Conservation (phyloP, 148 eudicot species). For the Suaeda aralocaspica region DNA sequence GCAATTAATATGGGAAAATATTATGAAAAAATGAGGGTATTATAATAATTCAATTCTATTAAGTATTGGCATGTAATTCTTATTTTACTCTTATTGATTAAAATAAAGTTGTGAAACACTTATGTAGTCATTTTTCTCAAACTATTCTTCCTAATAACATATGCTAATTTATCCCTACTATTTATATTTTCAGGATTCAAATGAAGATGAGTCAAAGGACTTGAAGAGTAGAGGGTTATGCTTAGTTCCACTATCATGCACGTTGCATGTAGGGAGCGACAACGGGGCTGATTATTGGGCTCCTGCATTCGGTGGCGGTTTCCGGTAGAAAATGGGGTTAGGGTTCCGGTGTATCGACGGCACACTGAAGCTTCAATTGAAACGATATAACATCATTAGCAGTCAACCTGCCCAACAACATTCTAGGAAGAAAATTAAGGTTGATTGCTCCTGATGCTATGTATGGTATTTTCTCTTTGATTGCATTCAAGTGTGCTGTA, state of each 20-base stretch:
- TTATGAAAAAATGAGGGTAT: too few relatives aligned
- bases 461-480: constrained; percentile 24
- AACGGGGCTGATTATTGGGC: constrained; percentile 94
- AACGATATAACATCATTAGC: constrained; percentile 84
- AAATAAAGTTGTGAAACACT: too few relatives aligned
- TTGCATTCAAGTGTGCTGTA: constrained; percentile 19
- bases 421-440: constrained; percentile 39
- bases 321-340: constrained; percentile 31
- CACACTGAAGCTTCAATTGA: constrained; percentile 25
- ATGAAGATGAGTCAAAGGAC: constrained; percentile 53
- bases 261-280: constrained; percentile 74
- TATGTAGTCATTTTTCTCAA: too few relatives aligned
- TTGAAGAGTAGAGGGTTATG: constrained; percentile 85
- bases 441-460: constrained; percentile 97
- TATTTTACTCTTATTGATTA: too few relatives aligned
- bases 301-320: constrained; percentile 62
- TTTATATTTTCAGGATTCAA: constrained; percentile 40
- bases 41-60: too few relatives aligned
- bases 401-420: constrained; percentile 58
- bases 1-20: too few relatives aligned
- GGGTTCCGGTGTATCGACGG: constrained; percentile 34
- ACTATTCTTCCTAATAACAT: too few relatives aligned
- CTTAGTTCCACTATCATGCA: constrained; percentile 82
- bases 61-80: too few relatives aligned
- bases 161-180: too few relatives aligned